Evolutionary conservation across 495 filamentous ascomycete species (phyloP).

Genomic region (Parathielavia hyrcaniae): DNA sequence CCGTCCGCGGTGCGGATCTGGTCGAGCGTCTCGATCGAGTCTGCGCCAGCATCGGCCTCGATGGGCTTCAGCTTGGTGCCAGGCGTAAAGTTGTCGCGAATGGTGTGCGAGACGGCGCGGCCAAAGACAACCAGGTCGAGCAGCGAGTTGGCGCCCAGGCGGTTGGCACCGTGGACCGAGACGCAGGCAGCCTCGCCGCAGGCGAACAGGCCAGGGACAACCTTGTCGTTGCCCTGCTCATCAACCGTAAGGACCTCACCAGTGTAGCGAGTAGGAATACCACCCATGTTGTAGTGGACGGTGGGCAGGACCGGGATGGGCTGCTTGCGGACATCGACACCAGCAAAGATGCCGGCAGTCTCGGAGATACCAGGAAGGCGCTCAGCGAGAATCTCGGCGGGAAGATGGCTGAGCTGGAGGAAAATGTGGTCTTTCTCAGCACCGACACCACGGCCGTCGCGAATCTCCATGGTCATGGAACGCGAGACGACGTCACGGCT

Average conservation of each 20-base stretch:
- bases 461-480: slow-evolving; percentile 96
- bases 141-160: slow-evolving; percentile 94
- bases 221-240: slow-evolving; percentile 77
- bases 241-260: slow-evolving; percentile 89
- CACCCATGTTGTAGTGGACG: slow-evolving; percentile 99
- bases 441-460: slow-evolving; percentile 92
- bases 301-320: slow-evolving; percentile 95
- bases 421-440: slow-evolving; percentile 96
- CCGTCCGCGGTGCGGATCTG: slow-evolving; percentile 74
- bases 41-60: slow-evolving; percentile 74
- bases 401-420: slow-evolving; percentile 92
- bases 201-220: slow-evolving; percentile 91
- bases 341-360: slow-evolving; percentile 92
- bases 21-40: slow-evolving; percentile 82
- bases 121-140: slow-evolving; percentile 96
- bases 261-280: slow-evolving; percentile 94
- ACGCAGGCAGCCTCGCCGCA: slow-evolving; percentile 97
- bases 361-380: slow-evolving; percentile 97
- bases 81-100: slow-evolving; percentile 81
- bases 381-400: slow-evolving; percentile 83
- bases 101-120: slow-evolving; percentile 90
- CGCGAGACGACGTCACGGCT: slow-evolving; percentile 89
- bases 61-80: slow-evolving; percentile 69
- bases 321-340: slow-evolving; percentile 93
- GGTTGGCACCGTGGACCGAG: slow-evolving; percentile 95